Evolutionary conservation across 1,139 yeast genomes (phyloP).

Genomic region (Lodderomyces orthopsilosis): DNA sequence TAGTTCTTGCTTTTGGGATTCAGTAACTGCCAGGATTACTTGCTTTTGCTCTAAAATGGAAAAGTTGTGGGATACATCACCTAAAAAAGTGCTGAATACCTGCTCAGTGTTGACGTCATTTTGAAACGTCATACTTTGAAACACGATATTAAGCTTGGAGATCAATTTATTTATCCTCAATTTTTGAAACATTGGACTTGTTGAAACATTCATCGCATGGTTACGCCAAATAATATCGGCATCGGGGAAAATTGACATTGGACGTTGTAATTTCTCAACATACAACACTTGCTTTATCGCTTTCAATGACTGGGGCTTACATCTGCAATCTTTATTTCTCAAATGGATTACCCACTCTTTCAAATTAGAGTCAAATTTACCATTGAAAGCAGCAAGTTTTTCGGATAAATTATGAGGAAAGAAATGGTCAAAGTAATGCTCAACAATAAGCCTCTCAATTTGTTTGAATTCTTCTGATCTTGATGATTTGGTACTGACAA

Average conservation of each 20-base stretch:
- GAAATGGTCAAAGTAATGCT: slow-evolving; percentile 26
- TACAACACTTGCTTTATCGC: slow-evolving; percentile 38
- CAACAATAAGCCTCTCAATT: slow-evolving; percentile 47
- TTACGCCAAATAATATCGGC: slow-evolving; percentile 38
- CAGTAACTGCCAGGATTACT: slow-evolving; percentile 17
- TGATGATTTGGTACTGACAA: slow-evolving; percentile 30
- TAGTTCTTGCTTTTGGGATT: slow-evolving; percentile 17
- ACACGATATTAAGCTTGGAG: slow-evolving; percentile 45
- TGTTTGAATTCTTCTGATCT: slow-evolving; percentile 29
- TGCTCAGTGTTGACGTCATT: slow-evolving; percentile 18
- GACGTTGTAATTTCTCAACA: slow-evolving; percentile 32
- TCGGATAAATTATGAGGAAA: slow-evolving; percentile 18
- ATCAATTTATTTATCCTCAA: slow-evolving; percentile 47
- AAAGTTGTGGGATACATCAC: slow-evolving; percentile 14
- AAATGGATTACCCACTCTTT: slow-evolving; percentile 38
- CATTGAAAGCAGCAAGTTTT: slow-evolving; percentile 31
- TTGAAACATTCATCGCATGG: slow-evolving; percentile 25
- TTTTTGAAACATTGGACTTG: slow-evolving; percentile 34
- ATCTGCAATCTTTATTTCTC: slow-evolving; percentile 19
- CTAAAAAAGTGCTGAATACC: slow-evolving; percentile 10
- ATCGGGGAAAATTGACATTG: slow-evolving; percentile 39
- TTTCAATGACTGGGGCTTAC: slow-evolving; percentile 28
- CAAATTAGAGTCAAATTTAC: slow-evolving; percentile 29
- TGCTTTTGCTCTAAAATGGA: slow-evolving; percentile 38
- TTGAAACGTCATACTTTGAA: slow-evolving; percentile 37